Evolutionary conservation across 768 basidiomycete species (phyloP).

Genomic region (Suillus discolor): DNA sequence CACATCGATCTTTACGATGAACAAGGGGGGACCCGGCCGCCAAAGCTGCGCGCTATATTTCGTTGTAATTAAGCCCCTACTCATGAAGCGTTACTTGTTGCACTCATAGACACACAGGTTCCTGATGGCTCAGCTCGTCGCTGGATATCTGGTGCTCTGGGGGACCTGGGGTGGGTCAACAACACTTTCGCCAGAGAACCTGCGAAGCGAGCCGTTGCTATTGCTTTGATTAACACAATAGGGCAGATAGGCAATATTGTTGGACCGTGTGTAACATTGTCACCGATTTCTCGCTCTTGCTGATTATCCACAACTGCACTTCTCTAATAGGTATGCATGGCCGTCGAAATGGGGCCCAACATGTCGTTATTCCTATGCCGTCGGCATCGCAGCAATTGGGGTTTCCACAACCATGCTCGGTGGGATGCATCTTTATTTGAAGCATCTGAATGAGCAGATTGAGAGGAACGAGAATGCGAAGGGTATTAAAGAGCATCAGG

Average conservation of each 20-base stretch:
- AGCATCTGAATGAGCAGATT: neutral
- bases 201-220: slow-evolving; percentile 69
- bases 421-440: neutral
- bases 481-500: neutral
- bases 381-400: slow-evolving; percentile 52
- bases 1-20: slow-evolving; percentile 64
- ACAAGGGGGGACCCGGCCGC: slow-evolving; percentile 15
- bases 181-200: slow-evolving; percentile 1
- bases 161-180: too few relatives aligned
- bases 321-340: slow-evolving; percentile 54
- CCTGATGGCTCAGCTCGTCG: slow-evolving; percentile 69
- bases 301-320: neutral
- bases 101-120: slow-evolving; percentile 45
- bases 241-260: slow-evolving; percentile 80
- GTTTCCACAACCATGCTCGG: neutral
- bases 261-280: slow-evolving; percentile 62
- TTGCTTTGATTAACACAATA: slow-evolving; percentile 78
- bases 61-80: slow-evolving; percentile 42
- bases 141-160: slow-evolving; percentile 51
- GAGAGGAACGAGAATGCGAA: neutral
- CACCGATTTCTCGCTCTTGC: neutral
- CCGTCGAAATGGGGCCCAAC: slow-evolving; percentile 65
- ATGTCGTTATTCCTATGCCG: slow-evolving; percentile 66
- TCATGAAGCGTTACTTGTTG: neutral
- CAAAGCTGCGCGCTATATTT: slow-evolving; percentile 59